Evolutionary conservation across 257 asterid species (phyloP), one percentile per base, ranked within the genome.

Genomic region (Dorcoceras hygrometricum): DNA sequence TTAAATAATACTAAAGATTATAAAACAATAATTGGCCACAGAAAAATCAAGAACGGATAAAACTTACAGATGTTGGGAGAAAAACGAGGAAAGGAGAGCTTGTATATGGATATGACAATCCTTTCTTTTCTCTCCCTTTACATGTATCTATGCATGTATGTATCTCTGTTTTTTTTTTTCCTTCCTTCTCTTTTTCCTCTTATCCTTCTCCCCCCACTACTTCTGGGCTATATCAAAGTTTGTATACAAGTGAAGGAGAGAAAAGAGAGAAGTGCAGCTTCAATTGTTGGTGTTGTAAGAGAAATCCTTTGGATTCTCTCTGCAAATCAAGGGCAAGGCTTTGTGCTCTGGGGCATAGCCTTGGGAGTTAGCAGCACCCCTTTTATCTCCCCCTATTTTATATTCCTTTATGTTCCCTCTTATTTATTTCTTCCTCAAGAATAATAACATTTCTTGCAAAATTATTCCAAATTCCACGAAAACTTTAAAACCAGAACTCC

Each of bases 291-390:
- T 27, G 68, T 73, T 59, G 74, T 71, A 69, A 24, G 80, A 74
- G 81, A 75, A 81, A 74, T 77, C 82, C 82, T 75, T 76, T 74
- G 84, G 86, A 80, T 78, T 83, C 82, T 81, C 86, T 71, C 80
- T 82, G 84, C 76, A 81, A 79, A 84, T 86, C 84, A 84, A 80
- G n/a, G n/a, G 81, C 87, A 79, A 70, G 68, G 66, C 64, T 63
- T 75, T 70, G 75, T 76, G 58, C 75, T 79, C 66, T 50, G 81
- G 73, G 82, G 85, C 86, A 76, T 80, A 79, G 75, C 60, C 80
- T 73, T 69, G 71, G 60, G 76, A 73, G 76, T 73, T 69, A 65
- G 57, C 74, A 73, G 76, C 69, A 57, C 84, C 75, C 75, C 69
- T 80, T 79, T 76, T 76, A 69, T 84, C 81, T 55, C 79, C 77